Conservation (phyloP, 768 basidiomycete species). For the Leccinum arenicola region DNA sequence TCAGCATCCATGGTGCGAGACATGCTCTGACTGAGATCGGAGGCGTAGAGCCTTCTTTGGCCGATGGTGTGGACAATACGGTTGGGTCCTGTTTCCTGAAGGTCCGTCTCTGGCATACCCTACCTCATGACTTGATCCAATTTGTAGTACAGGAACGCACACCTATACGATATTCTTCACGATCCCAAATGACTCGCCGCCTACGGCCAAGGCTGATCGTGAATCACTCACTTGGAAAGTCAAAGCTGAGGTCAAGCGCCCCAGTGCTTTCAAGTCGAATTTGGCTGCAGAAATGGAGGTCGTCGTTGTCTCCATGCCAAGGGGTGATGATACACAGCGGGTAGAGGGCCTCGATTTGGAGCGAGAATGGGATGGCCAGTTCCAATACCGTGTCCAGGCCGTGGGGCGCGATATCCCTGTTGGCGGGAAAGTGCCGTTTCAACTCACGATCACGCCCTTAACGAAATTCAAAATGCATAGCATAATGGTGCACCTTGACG, state of each 20-base stretch:
- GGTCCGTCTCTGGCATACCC: slow-evolving; percentile 43
- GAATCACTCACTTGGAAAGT: slow-evolving; percentile 80
- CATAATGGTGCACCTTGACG: slow-evolving; percentile 76
- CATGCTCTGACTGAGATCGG: slow-evolving; percentile 24
- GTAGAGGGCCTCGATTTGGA: slow-evolving; percentile 78
- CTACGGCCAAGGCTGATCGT: slow-evolving; percentile 69
- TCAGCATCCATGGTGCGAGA: neutral
- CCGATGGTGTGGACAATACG: slow-evolving; percentile 32
- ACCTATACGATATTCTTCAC: slow-evolving; percentile 94
- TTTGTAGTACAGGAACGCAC: slow-evolving; percentile 62
- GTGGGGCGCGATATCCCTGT: slow-evolving; percentile 77
- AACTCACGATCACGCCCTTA: slow-evolving; percentile 79
- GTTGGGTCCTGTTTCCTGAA: slow-evolving; percentile 87
- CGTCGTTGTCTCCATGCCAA: slow-evolving; percentile 65
- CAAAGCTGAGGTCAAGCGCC: slow-evolving; percentile 78
- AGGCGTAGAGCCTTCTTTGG: slow-evolving; percentile 29
- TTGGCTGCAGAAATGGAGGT: slow-evolving; percentile 71
- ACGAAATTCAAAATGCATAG: slow-evolving; percentile 80
- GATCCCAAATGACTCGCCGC: slow-evolving; percentile 77
- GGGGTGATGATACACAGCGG: slow-evolving; percentile 51
- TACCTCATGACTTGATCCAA: slow-evolving; percentile 45
- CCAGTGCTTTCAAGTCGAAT: slow-evolving; percentile 74
- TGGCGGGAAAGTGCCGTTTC: slow-evolving; percentile 77
- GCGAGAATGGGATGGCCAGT: slow-evolving; percentile 85
- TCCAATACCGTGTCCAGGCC: slow-evolving; percentile 77